phyloP scores from a whole-genome alignment of 768 basidiomycete species.

The Cyclocybe aegerita region DNA sequence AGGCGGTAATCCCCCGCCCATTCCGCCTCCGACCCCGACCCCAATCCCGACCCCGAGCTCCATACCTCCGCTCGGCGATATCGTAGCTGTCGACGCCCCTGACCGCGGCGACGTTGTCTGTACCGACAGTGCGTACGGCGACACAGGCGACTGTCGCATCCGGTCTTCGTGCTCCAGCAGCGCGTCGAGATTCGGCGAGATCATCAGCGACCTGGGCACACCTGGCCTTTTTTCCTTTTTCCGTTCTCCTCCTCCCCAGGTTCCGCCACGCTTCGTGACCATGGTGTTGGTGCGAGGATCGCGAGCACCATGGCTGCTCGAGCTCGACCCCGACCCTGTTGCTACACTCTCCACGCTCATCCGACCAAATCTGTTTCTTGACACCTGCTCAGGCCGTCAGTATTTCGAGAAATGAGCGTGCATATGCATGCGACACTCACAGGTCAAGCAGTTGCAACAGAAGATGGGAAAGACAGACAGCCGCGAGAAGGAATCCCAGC shows the following conservation, averaged over 20 bases:
- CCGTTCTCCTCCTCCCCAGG: no score
- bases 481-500: neutral
- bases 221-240: constrained; percentile 2
- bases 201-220: constrained; percentile 35
- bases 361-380: neutral
- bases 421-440: neutral
- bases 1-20: constrained; percentile 64
- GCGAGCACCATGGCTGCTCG: neutral
- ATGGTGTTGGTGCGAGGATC: neutral
- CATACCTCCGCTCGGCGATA: constrained; percentile 4
- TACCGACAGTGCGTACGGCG: neutral
- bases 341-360: constrained; percentile 7
- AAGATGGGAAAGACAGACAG: constrained; percentile 3
- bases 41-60: constrained; percentile 26
- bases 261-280: constrained; percentile 3
- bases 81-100: neutral
- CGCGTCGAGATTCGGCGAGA: constrained; percentile 61
- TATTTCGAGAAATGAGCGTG: neutral
- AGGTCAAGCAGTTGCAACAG: neutral
- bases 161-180: constrained; percentile 57
- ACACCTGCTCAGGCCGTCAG: constrained; percentile 4
- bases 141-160: constrained; percentile 24
- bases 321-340: constrained; percentile 1
- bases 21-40: no score
- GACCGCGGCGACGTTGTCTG: neutral